Evolutionary conservation across 2,329 filamentous ascomycete genomes (phyloP).

Genomic region (Alternaria alternata): DNA sequence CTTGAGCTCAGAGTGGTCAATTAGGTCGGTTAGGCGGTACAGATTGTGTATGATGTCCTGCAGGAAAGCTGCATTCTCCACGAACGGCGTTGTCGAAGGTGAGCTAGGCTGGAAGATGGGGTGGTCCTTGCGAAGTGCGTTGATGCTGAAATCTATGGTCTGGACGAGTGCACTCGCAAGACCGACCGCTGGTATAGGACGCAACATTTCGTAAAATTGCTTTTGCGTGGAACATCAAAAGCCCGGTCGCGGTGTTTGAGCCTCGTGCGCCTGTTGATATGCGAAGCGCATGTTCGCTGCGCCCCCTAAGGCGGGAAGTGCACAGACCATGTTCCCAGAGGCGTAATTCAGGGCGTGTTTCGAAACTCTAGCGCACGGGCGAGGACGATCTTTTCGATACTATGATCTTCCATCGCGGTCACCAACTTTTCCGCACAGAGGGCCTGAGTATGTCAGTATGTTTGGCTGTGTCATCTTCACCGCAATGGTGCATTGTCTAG

Average conservation of each 20-base stretch:
- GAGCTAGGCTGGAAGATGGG: conserved; percentile 29
- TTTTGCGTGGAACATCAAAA: conserved; percentile 2
- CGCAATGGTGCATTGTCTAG: background rate
- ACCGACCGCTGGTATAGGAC: conserved; percentile 4
- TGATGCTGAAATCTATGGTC: conserved; percentile 30
- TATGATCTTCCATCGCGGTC: background rate
- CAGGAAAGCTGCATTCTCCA: conserved; percentile 32
- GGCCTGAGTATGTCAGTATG: background rate
- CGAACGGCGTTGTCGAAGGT: conserved; percentile 16
- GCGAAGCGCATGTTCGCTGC: conserved; percentile 6
- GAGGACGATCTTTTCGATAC: background rate
- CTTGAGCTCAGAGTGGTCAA: conserved; percentile 32
- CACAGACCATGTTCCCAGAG: conserved; percentile 1
- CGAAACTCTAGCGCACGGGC: background rate
- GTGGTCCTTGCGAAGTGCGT: conserved; percentile 34
- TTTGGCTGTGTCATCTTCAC: background rate
- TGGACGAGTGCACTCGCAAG: conserved; percentile 13
- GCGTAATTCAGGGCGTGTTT: background rate
- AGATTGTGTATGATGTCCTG: conserved; percentile 35
- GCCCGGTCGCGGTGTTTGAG: background rate
- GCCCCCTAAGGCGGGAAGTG: background rate
- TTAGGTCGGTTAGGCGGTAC: conserved; percentile 30
- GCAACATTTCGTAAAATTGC: background rate
- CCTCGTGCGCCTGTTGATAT: conserved; percentile 1
- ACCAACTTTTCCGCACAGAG: background rate